Conservation (phyloP, 371 early-diverging fungal species). For the Syncephalastrum monosporum region DNA sequence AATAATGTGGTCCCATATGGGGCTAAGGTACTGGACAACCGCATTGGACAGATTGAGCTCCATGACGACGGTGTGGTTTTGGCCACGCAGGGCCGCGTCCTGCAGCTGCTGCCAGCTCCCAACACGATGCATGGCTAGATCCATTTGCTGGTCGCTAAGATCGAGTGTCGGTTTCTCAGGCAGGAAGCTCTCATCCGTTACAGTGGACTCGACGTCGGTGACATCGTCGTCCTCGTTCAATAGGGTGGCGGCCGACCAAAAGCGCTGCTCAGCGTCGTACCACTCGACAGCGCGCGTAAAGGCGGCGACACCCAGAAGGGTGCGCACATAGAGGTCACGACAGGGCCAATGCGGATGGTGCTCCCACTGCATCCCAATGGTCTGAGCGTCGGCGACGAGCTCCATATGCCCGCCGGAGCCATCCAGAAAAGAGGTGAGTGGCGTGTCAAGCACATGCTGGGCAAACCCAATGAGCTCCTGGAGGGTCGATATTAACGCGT, state of each 20-base stretch:
- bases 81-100: slow-evolving; percentile 53
- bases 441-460: slow-evolving; percentile 57
- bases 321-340: slow-evolving; percentile 54
- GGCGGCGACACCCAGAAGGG: slow-evolving; percentile 56
- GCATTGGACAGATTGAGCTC: slow-evolving; percentile 53
- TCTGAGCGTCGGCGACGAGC: slow-evolving; percentile 47
- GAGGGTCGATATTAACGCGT: slow-evolving; percentile 54
- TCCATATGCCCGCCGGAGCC: slow-evolving; percentile 32
- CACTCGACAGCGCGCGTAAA: slow-evolving; percentile 62
- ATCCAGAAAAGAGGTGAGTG: slow-evolving; percentile 45
- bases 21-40: slow-evolving; percentile 56
- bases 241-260: slow-evolving; percentile 29
- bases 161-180: no score
- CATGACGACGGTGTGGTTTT: slow-evolving; percentile 61
- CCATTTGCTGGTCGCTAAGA: background rate
- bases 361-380: slow-evolving; percentile 53
- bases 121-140: slow-evolving; percentile 9
- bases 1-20: slow-evolving; percentile 58
- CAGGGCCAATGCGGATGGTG: slow-evolving; percentile 60
- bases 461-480: slow-evolving; percentile 59
- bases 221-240: slow-evolving; percentile 4
- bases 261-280: slow-evolving; percentile 60
- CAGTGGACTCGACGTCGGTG: background rate
- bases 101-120: slow-evolving; percentile 37
- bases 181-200: no score